Evolutionary conservation across 768 basidiomycete species (phyloP), one percentile per base, ranked within the genome.

Genomic region (Coprinopsis marcescibilis): DNA sequence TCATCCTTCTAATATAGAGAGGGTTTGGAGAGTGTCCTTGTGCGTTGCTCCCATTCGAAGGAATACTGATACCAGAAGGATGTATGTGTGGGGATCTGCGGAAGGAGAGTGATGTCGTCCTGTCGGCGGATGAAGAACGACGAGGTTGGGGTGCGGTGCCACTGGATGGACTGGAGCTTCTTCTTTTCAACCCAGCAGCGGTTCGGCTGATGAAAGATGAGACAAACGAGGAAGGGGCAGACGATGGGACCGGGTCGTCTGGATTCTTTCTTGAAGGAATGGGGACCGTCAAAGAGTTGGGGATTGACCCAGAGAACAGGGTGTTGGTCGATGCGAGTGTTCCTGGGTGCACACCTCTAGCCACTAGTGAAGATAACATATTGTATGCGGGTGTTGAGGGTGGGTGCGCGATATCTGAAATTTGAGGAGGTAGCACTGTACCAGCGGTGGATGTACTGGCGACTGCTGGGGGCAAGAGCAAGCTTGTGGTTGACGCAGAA

Each of bases 341-440:
- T 14, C 48, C 38, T 7, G 17, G 42, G 13, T 34, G 15, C 10
- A 36, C 33, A 14, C 50, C 45, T 15, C 32, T 51, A 10, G 48
- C 44, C 3, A 44, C 75, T 49, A 85, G 73, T 7, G 76, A 71
- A 3, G 79, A 78, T 34, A 85, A 73, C 66, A 83, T 73, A 54
- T 73, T 74, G 54, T 80, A 80, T 17, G 82, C 83, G 3, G 74
- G 73, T 2, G 80, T 80, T 1, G 72, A 60, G 4, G 72, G 70
- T 43, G 73, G 74, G 1, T 62, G 43, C 4, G 59, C 62, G 7
- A 55, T 62, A 50, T 74, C 66, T 2, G 68, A 69, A n/a, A 67
- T 53, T 48, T 60, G 54, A 1, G 65, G 64, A 14, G 62, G 62
- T 13, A 64, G 57, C 6, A 37, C 17, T 19, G 35, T 7, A 12